Evolutionary conservation across 148 eudicot genomes (phyloP).

Genomic region (Drosera capensis): DNA sequence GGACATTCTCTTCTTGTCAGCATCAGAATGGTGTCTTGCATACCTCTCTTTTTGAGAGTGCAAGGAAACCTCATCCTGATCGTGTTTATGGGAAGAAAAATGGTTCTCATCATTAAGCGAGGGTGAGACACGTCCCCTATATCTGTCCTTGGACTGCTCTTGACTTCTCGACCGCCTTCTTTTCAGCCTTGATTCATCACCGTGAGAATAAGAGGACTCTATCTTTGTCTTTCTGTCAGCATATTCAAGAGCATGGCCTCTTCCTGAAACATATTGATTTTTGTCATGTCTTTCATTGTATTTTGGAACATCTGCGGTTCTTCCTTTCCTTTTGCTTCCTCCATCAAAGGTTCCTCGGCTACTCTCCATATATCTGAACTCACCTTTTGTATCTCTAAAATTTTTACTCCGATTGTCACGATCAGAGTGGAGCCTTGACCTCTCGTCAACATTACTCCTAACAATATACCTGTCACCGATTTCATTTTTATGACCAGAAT

Average conservation of each 20-base stretch:
- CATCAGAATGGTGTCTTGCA: conserved; percentile 37
- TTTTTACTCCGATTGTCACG: conserved; percentile 27
- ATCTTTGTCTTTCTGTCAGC: conserved; percentile 31
- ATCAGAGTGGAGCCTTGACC: conserved; percentile 20
- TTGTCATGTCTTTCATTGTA: conserved; percentile 20
- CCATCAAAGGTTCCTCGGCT: conserved; percentile 1
- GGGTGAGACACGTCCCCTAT: conserved; percentile 39
- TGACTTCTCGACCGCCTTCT: conserved; percentile 68
- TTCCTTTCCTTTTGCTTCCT: conserved; percentile 9
- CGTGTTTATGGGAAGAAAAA: conserved; percentile 27
- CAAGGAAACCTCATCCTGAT: conserved; percentile 23
- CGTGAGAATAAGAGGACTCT: conserved; percentile 18
- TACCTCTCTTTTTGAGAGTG: conserved; percentile 44
- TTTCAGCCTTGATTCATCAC: conserved; percentile 40
- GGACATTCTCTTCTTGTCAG: conserved; percentile 37
- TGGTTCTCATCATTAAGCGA: conserved; percentile 53
- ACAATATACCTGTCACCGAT: conserved; percentile 22
- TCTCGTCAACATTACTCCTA: conserved; percentile 26
- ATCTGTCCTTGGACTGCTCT: conserved; percentile 47
- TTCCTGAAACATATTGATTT: conserved; percentile 42
- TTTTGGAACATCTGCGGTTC: conserved; percentile 31
- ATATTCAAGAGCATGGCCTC: conserved; percentile 20
- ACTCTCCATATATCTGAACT: conserved; percentile 15
- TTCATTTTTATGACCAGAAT: conserved; percentile 6
- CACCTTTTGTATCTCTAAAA: conserved; percentile 17